Evolutionary conservation across 331 rosid genomes (phyloP), one percentile per base, ranked within the genome.

Genomic region (Phaseolus coccineus): DNA sequence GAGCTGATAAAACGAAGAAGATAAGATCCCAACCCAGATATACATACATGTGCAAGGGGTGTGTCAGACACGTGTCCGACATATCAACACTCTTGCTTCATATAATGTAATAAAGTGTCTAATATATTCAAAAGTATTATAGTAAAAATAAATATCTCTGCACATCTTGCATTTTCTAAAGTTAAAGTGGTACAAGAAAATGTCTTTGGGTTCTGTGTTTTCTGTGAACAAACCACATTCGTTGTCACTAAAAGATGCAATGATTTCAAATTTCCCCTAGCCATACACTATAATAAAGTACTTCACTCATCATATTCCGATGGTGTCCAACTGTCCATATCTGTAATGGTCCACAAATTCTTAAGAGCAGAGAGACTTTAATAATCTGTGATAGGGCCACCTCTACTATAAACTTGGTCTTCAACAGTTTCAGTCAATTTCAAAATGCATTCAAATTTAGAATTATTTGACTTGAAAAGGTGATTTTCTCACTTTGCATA

Each of bases 201-300:
- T 25, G 16, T 68, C 3, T 1, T 40, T 40, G 76, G 58, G 12
- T 50, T 39, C 2, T 47, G 9, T 76, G 7, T 39, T 71, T 22
- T 31, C 48, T n/a, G 8, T 27, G 69, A 68, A 42, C 51, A n/a
- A 19, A 28, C 13, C 14, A 39, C 13, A 15, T 44, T 78, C 13
- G 4, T 55, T 40, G 50, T n/a, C 24, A 22, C 30, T 50, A 48
- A 76, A 69, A 19, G 74, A 53, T 42, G 47, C 70, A 47, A 30
- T 62, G 37, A 48, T 71, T 48, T 44, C n/a, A 52, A 53, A 31
- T 14, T 31, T 31, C 2, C 44, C 68, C 46, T 33, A 62, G 24
- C 68, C 68, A 16, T 8, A 31, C 68, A 62, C 46, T 31, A 31
- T 15, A 67, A 6, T 14, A 4, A 69, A 69, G 53, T 67, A 40